phyloP scores from a whole-genome alignment of 129 eudicot species.

The Pulicaria dysenterica region DNA sequence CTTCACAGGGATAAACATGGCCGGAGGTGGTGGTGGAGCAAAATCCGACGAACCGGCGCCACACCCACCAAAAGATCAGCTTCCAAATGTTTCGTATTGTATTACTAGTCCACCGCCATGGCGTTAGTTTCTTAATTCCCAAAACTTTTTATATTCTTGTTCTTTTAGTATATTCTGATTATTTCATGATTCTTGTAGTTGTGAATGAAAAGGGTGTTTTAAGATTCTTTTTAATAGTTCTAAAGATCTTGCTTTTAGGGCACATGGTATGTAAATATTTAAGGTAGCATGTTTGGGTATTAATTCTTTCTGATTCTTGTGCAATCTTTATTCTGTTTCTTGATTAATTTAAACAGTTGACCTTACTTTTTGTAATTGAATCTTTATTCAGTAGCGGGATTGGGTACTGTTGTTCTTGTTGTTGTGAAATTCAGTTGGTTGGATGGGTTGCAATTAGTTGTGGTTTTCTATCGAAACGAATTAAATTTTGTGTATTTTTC shows the following conservation, averaged over 20 bases:
- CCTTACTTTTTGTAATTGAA: slow-evolving; percentile 12
- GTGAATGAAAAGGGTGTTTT: slow-evolving; percentile 14
- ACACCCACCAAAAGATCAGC: slow-evolving; percentile 95
- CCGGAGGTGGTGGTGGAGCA: slow-evolving; percentile 77
- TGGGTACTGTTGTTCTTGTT: no score
- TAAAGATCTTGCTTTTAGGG: slow-evolving; percentile 33
- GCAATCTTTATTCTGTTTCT: slow-evolving; percentile 24
- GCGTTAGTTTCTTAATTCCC: slow-evolving; percentile 57
- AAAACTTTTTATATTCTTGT: not conserved
- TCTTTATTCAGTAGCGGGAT: no score
- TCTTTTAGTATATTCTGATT: slow-evolving; percentile 22
- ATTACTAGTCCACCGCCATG: slow-evolving; percentile 96
- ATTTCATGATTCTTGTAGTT: not conserved
- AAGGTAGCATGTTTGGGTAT: slow-evolving; percentile 15
- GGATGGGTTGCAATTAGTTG: not conserved
- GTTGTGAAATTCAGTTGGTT: no score
- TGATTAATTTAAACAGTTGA: slow-evolving; percentile 18
- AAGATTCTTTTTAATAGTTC: slow-evolving; percentile 19
- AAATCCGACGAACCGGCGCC: slow-evolving; percentile 81
- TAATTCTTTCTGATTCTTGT: slow-evolving; percentile 28
- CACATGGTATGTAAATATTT: slow-evolving; percentile 29
- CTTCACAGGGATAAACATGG: slow-evolving; percentile 35
- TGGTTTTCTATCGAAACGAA: not conserved
- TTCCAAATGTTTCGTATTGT: slow-evolving; percentile 87
- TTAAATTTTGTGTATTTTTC: not conserved